A percentile compares a stretch with the other conserved stretches of the same genome.
Evolutionary conservation across 495 filamentous ascomycete genomes (phyloP).

Genomic region (Penicillium alfredii): DNA sequence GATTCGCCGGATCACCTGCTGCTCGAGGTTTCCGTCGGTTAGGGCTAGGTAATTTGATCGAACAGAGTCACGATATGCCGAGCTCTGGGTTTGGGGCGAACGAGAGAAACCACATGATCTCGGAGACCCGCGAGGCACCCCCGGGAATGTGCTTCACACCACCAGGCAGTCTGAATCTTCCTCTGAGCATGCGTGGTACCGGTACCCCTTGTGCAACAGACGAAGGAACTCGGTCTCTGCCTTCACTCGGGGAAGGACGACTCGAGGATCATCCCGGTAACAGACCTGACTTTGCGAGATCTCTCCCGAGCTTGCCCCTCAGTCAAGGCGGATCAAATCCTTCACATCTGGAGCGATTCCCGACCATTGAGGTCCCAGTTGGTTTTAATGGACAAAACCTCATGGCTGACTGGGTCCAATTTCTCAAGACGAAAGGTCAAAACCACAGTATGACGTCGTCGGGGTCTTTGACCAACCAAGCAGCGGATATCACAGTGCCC

Average conservation of each 20-base stretch:
- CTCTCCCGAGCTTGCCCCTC: conserved; percentile 9
- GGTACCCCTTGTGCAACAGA: too few relatives aligned
- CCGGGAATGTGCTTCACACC: conserved; percentile 15
- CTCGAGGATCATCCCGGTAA: background rate
- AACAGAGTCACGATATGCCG: conserved; percentile 16
- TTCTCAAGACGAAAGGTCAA: conserved; percentile 6
- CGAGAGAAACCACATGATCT: background rate
- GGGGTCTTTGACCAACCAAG: conserved; percentile 14
- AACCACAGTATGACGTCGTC: conserved; percentile 13
- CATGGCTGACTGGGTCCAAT: conserved; percentile 12
- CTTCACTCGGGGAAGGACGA: background rate
- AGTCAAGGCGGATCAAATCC: conserved; percentile 1
- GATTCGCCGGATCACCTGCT: conserved; percentile 3
- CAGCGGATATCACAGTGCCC: conserved; percentile 19
- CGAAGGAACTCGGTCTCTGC: background rate
- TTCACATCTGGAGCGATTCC: background rate
- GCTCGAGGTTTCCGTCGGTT: conserved; percentile 5
- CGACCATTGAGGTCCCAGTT: background rate
- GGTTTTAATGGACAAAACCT: conserved; percentile 4
- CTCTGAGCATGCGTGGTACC: too few relatives aligned
- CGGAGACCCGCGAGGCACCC: conserved; percentile 4
- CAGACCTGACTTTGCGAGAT: conserved; percentile 6
- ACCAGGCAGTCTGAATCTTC: conserved; percentile 5
- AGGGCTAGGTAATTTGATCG: conserved; percentile 17
- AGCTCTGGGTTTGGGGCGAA: conserved; percentile 10